Conservation (phyloP, 495 filamentous ascomycete species). For the Beverwykella pulmonaria region DNA sequence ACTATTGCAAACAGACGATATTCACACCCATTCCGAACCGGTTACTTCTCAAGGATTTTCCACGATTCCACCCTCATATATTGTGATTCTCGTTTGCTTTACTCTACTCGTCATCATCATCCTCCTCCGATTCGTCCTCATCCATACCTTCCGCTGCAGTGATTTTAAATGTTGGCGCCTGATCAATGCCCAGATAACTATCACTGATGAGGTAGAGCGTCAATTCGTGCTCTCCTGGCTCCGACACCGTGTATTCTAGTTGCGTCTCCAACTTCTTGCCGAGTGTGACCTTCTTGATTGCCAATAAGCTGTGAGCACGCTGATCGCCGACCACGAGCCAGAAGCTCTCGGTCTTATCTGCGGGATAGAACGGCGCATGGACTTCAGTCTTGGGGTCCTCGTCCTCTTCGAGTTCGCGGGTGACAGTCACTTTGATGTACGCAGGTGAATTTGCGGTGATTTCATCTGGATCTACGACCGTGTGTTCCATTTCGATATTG, state of each 20-base stretch:
- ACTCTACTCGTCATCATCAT: constrained; percentile 6
- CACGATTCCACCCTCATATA: too few relatives aligned
- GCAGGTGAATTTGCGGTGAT: constrained; percentile 79
- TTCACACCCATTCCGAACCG: too few relatives aligned
- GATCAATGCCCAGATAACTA: constrained; percentile 96
- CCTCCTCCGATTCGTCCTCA: constrained; percentile 78
- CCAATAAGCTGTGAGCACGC: constrained; percentile 79
- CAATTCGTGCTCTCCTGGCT: constrained; percentile 80
- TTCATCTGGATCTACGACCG: constrained; percentile 77
- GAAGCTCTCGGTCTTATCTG: constrained; percentile 96
- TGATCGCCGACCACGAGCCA: constrained; percentile 91
- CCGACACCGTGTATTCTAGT: constrained; percentile 86
- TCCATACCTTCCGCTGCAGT: constrained; percentile 91
- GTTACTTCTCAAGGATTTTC: too few relatives aligned
- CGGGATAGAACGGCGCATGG: constrained; percentile 94
- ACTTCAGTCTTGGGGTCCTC: constrained; percentile 80
- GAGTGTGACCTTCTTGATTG: constrained; percentile 93
- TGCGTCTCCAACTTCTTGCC: constrained; percentile 72
- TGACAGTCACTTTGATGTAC: constrained; percentile 82
- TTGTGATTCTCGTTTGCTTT: too few relatives aligned
- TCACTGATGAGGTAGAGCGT: constrained; percentile 96
- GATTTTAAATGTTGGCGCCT: constrained; percentile 86
- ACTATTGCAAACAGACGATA: too few relatives aligned
- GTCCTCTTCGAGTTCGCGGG: constrained; percentile 74
- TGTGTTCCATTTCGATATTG: constrained; percentile 85